These are phyloP conservation scores for Heimioporus punctisporus DNA, from an alignment of 1,284 basidiomycete species.

Conservation along the genomic window DNA sequence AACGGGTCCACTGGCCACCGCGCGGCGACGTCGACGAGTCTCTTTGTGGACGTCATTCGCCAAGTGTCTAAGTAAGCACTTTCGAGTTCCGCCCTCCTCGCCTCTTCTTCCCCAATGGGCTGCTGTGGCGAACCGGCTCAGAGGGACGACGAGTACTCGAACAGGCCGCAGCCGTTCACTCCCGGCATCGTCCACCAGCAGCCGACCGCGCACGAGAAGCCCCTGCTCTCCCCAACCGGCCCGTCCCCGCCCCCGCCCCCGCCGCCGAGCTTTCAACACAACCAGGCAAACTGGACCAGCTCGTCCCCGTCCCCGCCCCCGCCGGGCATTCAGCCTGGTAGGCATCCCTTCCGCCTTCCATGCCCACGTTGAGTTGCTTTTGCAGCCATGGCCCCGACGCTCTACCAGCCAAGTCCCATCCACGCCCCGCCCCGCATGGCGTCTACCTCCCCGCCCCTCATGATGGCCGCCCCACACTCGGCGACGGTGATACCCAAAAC, in stretches of 20 bases:
- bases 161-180: constrained; percentile 25
- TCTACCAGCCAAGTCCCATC: constrained; percentile 38
- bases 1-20: constrained; percentile 72
- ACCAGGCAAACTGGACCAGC: constrained; percentile 36
- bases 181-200: constrained; percentile 48
- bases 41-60: constrained; percentile 19
- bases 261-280: constrained; percentile 11
- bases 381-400: constrained; percentile 2
- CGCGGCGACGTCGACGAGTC: constrained; percentile 53
- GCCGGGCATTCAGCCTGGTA: constrained; percentile 3
- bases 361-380: too few species aligned
- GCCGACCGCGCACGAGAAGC: constrained; percentile 41
- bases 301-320: constrained; percentile 34
- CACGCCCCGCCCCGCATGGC: constrained; percentile 33
- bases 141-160: constrained; percentile 36
- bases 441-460: constrained; percentile 23
- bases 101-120: constrained; percentile 42
- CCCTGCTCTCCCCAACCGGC: constrained; percentile 15
- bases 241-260: constrained; percentile 33
- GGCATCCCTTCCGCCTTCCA: too few species aligned
- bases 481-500: constrained; percentile 5
- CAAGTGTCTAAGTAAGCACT: too few species aligned
- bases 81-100: not conserved
- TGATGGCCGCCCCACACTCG: constrained; percentile 1
- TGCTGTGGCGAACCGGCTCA: constrained; percentile 55